Evolutionary conservation across 139 green algal species (phyloP), one percentile per base, ranked within the genome.

Genomic region (Micromonas commoda): DNA sequence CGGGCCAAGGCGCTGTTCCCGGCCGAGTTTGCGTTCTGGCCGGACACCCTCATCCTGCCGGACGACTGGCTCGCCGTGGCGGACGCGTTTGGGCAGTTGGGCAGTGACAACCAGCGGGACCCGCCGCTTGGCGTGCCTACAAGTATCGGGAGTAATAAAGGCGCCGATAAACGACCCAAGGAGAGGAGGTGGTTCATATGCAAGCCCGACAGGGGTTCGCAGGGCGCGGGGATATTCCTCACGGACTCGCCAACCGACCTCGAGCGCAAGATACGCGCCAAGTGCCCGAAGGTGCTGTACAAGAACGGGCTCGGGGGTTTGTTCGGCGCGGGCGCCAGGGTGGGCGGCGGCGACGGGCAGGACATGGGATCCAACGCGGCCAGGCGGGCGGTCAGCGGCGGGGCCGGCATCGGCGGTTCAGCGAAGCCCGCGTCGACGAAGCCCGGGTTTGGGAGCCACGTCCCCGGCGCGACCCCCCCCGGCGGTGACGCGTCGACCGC

Each of bases 181-280:
- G n/a, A n/a, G 9, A 9, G 9, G 9, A 9, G 45, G 45, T 57
- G 45, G 45, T 92, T 84, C 71, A 94, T 96, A 60, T 39, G 93
- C 28, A 96, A 96, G 82, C 90, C 90, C 9, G 87, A 93, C 60
- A 87, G 86, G 1, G 91, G 90, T 9, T 91, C 87, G 64, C 82
- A 87, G 80, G 86, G 86, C 21, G 73, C 80, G 2, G 86, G 86
- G 37, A 90, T 90, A 38, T 63, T 29, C 38, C 77, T 90, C 45
- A 71, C 85, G 63, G 81, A 90, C 69, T 85, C 63, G 24, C 64
- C 39, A 53, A 73, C 83, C 16, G 65, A 85, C 38, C 64, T 85
- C 5, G 45, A 45, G 16, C 61, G 74, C 16, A 57, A 57, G 45
- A 9, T 57, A 9, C 9, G 16, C 9, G 16, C 9, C 45, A 57